phyloP scores from a whole-genome alignment of 2,329 filamentous ascomycete species.

The Xylariomycetidae sp. region DNA sequence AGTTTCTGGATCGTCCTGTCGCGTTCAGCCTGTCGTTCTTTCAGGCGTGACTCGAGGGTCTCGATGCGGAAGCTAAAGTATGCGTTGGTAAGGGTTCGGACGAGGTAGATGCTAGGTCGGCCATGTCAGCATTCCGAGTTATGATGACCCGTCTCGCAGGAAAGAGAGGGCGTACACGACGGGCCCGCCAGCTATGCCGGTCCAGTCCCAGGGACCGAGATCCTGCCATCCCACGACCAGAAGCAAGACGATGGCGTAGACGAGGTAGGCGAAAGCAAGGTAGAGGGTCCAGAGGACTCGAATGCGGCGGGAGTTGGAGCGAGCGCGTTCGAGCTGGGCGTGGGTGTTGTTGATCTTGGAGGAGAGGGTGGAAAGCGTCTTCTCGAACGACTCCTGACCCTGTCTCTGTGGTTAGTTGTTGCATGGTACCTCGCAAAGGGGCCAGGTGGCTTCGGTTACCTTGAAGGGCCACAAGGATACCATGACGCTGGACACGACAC shows the following conservation, averaged over 20 bases:
- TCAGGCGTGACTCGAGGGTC: slow-evolving; percentile 60
- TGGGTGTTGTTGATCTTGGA: slow-evolving; percentile 74
- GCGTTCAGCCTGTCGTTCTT: slow-evolving; percentile 71
- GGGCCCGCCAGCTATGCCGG: slow-evolving; percentile 70
- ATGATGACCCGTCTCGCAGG: not conserved
- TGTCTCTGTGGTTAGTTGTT: too few species aligned
- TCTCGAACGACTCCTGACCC: slow-evolving; percentile 97
- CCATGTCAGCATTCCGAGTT: slow-evolving; percentile 5
- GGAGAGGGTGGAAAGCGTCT: slow-evolving; percentile 74
- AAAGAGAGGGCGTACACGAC: slow-evolving; percentile 52
- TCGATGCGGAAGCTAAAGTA: slow-evolving; percentile 81
- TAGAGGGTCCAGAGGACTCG: slow-evolving; percentile 89
- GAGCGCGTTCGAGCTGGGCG: slow-evolving; percentile 64
- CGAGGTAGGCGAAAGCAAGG: slow-evolving; percentile 80
- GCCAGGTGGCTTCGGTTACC: slow-evolving; percentile 51
- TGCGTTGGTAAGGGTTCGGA: slow-evolving; percentile 58
- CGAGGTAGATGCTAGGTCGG: slow-evolving; percentile 64
- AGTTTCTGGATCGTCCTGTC: slow-evolving; percentile 87
- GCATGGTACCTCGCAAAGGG: too few species aligned
- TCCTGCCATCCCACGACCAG: slow-evolving; percentile 80
- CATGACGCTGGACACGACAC: slow-evolving; percentile 58
- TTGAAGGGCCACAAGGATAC: slow-evolving; percentile 83
- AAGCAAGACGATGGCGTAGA: slow-evolving; percentile 74
- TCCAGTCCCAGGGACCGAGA: slow-evolving; percentile 72
- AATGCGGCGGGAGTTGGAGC: slow-evolving; percentile 67